A percentile compares a stretch with the other conserved stretches of the same genome.
Conservation (phyloP, 768 basidiomycete genomes). For the Infundibulicybe gibba region DNA sequence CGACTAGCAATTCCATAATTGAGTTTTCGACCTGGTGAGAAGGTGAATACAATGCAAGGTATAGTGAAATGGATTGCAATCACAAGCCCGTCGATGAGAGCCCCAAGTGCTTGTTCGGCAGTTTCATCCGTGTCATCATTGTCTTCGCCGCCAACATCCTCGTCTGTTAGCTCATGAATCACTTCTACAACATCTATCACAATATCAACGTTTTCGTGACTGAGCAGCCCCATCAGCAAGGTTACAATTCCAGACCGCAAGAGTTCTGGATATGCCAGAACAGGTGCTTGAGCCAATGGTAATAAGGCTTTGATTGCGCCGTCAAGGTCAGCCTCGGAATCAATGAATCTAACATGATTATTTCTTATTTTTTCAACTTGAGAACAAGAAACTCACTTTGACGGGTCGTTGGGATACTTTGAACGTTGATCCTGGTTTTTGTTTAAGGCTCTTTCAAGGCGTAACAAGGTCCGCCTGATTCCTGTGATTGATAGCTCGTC, state of each 20-base stretch:
- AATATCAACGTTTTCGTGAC: constrained; percentile 96
- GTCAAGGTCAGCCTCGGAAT: constrained; percentile 96
- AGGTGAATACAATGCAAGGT: constrained; percentile 4
- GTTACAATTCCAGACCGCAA: constrained; percentile 69
- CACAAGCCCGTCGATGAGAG: constrained; percentile 75
- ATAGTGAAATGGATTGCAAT: constrained; percentile 20
- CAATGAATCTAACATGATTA: constrained; percentile 77
- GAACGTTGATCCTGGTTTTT: constrained; percentile 97
- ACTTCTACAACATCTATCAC: constrained; percentile 94
- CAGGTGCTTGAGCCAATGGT: constrained; percentile 84
- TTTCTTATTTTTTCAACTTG: background rate
- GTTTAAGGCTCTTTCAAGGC: constrained; percentile 84
- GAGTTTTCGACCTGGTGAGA: constrained; percentile 69
- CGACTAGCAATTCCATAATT: constrained; percentile 83
- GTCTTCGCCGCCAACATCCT: constrained; percentile 83
- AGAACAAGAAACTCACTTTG: constrained; percentile 54
- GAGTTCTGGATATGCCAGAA: constrained; percentile 85
- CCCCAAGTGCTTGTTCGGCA: constrained; percentile 65
- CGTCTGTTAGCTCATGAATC: constrained; percentile 92
- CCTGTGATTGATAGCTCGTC: constrained; percentile 67
- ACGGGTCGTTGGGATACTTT: constrained; percentile 90
- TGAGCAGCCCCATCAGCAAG: constrained; percentile 79
- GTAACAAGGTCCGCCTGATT: constrained; percentile 69
- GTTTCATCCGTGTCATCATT: constrained; percentile 63
- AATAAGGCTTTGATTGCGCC: constrained; percentile 80